Evolutionary conservation across 345 rosid species (phyloP), one percentile per base, ranked within the genome.

Genomic region (Eucalyptus cloeziana): DNA sequence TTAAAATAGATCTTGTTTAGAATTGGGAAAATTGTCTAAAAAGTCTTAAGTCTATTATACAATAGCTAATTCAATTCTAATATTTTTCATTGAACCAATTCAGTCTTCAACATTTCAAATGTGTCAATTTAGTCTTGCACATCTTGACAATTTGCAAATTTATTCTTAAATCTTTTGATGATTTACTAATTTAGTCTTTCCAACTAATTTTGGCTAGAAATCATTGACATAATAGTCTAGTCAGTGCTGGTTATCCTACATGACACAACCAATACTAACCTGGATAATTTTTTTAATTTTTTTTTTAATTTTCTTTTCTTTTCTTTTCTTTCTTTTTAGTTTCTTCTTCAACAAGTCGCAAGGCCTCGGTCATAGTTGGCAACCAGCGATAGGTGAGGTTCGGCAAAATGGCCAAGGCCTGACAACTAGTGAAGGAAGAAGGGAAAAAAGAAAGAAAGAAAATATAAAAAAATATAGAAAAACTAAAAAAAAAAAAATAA

Each of bases 211-310:
- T 30, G 1, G 17, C 8, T 30, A 6, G 0, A 62, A 62, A 12
- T 62, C 3, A 30, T 12, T 30, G 4, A 30, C 4, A 13, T 62
- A 1, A 30, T 62, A 30, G 17, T 27, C 6, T 13, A 30, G 8
- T 30, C 0, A 5, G 2, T 27, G 2, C 0, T 1, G 1, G 4
- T 13, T 13, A 6, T 30, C 16, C 7, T 1, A 11, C 1, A 6
- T 1, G 1, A 30, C 4, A 62, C 8, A 62, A 62, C 2, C 1
- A 1, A 30, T 13, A 1, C 0, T 0, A 1, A 62, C 0, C 0
- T 6, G 0, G 7, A 62, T 6, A 62, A 12, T 13, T 58, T 25
- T 56, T 58, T 58, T 0, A 5, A 25, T 58, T 56, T 21, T 54
- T 54, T 8, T 15, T 50, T 13, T 49, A 13, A 13, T 3, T 8